phyloP scores from a whole-genome alignment of 2,329 filamentous ascomycete genomes.

The Fusarium chlamydosporum region DNA sequence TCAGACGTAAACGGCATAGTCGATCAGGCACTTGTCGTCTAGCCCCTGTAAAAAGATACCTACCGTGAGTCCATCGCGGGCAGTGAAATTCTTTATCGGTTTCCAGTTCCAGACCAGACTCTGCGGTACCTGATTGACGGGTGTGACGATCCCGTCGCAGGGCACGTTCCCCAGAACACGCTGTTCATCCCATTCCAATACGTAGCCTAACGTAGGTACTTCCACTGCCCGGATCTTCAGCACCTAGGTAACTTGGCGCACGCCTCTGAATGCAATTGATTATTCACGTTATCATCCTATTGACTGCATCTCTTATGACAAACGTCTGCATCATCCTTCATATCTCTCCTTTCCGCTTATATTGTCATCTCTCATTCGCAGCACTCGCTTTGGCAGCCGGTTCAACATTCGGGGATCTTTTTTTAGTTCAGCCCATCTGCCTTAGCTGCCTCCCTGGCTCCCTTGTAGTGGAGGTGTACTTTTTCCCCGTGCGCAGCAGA shows the following conservation, averaged over 20 bases:
- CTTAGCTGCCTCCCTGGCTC: conserved; percentile 19
- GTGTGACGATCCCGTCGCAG: conserved; percentile 37
- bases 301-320: neutral
- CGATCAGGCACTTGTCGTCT: conserved; percentile 18
- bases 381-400: neutral
- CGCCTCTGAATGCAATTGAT: conserved; percentile 18
- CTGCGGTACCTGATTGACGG: conserved; percentile 33
- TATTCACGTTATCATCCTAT: neutral
- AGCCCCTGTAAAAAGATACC: conserved; percentile 30
- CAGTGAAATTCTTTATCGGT: conserved; percentile 15
- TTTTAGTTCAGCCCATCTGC: conserved; percentile 22
- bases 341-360: conserved; percentile 1
- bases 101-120: conserved; percentile 1
- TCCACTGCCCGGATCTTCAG: neutral
- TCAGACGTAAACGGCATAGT: conserved; percentile 2
- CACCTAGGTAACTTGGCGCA: conserved; percentile 20
- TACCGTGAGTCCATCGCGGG: conserved; percentile 23
- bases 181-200: conserved; percentile 44
- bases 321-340: neutral
- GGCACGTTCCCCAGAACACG: conserved; percentile 41
- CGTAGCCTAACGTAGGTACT: neutral
- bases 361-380: conserved; percentile 2
- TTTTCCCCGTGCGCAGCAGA: conserved; percentile 38
- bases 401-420: conserved; percentile 16
- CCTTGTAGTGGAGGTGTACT: conserved; percentile 33